phyloP scores from a whole-genome alignment of 805 yeast genomes.

The Hanseniaspora lindneri region DNA sequence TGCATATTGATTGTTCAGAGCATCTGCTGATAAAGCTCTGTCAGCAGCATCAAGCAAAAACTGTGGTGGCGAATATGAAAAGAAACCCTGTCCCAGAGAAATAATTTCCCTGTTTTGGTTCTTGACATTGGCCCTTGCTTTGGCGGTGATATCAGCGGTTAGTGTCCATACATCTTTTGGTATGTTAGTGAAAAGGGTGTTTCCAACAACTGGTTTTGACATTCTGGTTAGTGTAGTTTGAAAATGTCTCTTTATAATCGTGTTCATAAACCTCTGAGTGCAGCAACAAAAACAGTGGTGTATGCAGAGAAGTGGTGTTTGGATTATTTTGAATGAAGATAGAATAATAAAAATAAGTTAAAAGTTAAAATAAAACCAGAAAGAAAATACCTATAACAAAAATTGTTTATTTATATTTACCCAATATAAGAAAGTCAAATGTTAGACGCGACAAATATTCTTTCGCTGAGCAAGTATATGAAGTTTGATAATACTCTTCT shows the following conservation, averaged over 20 bases:
- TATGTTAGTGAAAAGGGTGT: constrained; percentile 49
- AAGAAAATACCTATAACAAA: too few relatives aligned
- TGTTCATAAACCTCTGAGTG: too few relatives aligned
- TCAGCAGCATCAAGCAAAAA: constrained; percentile 79
- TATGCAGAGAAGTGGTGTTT: too few relatives aligned
- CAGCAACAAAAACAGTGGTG: too few relatives aligned
- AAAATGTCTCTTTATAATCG: neutral
- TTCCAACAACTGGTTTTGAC: constrained; percentile 12
- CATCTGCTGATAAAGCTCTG: constrained; percentile 56
- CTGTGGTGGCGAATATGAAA: constrained; percentile 91
- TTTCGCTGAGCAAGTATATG: too few relatives aligned
- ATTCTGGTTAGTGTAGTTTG: neutral
- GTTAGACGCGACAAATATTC: too few relatives aligned
- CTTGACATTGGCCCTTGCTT: constrained; percentile 41
- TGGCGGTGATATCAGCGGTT: constrained; percentile 89
- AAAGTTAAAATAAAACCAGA: too few relatives aligned
- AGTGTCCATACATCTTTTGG: constrained; percentile 90
- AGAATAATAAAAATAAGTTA: too few relatives aligned
- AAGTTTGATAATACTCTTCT: too few relatives aligned
- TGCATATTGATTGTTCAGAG: constrained; percentile 75
- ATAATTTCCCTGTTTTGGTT: constrained; percentile 65
- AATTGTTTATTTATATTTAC: too few relatives aligned
- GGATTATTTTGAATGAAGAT: too few relatives aligned
- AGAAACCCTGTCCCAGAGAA: constrained; percentile 94
- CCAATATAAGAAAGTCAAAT: too few relatives aligned